Evolutionary conservation across 495 filamentous ascomycete genomes (phyloP), one percentile per base, ranked within the genome.

Genomic region (Penicillium ucsense): DNA sequence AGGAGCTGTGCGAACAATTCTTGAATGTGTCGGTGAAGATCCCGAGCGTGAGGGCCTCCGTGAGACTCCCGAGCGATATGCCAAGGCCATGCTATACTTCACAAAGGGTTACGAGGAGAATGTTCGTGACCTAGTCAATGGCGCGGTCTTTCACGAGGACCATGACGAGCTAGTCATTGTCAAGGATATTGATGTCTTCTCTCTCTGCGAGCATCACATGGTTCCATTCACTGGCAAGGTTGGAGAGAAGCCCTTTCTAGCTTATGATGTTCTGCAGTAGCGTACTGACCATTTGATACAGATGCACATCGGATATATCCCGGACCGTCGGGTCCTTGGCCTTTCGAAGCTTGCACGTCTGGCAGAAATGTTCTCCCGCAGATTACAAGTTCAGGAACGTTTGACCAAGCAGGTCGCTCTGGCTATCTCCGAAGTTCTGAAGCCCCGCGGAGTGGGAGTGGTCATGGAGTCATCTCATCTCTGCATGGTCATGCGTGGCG

Each of bases 301-400:
- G 85, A 95, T 98, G 87, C 92, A 97, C 71, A 96, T 98, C 56
- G 94, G 92, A 31, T 98, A 97, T 62, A 96, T 98, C 48, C 94
- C 90, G 10, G 76, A 82, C 52, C 70, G 76, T 52, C 68, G 86
- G 67, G 94, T 98, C 35, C 85, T 98, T 34, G 94, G 92, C 35
- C 85, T 98, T 30, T 95, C 89, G 6, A 98, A 98, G 66, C 73
- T 98, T 38, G 92, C 91, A 9, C 81, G 92, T 38, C 88, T 98
- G 45, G 94, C 91, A 28, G 91, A 98, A 60, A 92, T 98, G 89
- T 98, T 97, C 70, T 83, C 86, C 4, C 82, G 91, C 11, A 72
- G 94, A 47, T 74, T 98, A 5, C 92, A 98, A 69, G 86, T 98
- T 7, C 92, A 98, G 64, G 92, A 98, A 69, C 80, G 92, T 12